Conservation (phyloP, 2,329 filamentous ascomycete genomes). For the Onygena corvina region DNA sequence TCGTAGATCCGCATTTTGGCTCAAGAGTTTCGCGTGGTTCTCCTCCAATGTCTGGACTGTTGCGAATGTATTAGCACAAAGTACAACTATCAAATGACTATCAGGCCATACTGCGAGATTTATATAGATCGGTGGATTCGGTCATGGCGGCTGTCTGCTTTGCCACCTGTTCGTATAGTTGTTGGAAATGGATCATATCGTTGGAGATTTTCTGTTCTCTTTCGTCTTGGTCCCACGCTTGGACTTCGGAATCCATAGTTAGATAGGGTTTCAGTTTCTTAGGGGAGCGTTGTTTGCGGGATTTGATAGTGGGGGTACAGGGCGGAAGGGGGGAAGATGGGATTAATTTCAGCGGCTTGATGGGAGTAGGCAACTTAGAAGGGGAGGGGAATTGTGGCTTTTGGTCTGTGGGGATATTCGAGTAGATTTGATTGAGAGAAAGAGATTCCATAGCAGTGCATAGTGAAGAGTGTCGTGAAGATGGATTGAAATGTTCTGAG, state of each 20-base stretch:
- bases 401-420: neutral
- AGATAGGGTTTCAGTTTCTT: conserved; percentile 45
- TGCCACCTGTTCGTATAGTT: conserved; percentile 46
- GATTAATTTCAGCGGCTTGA: too few species aligned
- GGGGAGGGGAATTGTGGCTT: neutral
- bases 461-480: conserved; percentile 20
- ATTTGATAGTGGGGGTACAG: conserved; percentile 20
- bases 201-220: conserved; percentile 39
- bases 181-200: conserved; percentile 61
- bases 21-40: conserved; percentile 39
- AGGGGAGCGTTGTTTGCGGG: conserved; percentile 18
- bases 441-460: conserved; percentile 28
- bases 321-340: conserved; percentile 31
- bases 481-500: too few species aligned
- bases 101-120: conserved; percentile 53
- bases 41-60: conserved; percentile 47
- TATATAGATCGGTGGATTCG: conserved; percentile 33
- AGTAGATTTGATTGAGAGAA: conserved; percentile 9
- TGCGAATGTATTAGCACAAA: neutral
- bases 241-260: conserved; percentile 60
- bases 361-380: conserved; percentile 16
- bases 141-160: conserved; percentile 3
- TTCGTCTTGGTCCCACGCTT: conserved; percentile 57
- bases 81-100: neutral
- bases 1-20: conserved; percentile 46